Conservation (phyloP, 306 rosid genomes). For the Vigna nakashimae region DNA sequence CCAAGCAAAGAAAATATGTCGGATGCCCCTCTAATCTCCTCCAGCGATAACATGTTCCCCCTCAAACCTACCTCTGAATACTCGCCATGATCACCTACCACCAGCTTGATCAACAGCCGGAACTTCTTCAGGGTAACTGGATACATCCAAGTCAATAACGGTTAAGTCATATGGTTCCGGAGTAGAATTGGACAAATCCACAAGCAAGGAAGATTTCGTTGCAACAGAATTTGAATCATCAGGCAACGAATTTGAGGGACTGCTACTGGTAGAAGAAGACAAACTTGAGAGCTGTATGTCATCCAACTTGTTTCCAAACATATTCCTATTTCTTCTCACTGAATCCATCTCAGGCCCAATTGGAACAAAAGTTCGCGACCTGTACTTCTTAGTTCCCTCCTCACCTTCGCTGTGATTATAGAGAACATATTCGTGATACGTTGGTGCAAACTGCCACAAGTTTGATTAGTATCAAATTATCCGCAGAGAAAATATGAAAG, state of each 20-base stretch:
- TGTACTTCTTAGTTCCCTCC: conserved; percentile 84
- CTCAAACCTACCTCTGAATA: conserved; percentile 37
- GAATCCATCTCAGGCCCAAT: conserved; percentile 97
- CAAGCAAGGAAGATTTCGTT: conserved; percentile 79
- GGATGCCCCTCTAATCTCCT: conserved; percentile 36
- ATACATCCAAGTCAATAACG: conserved; percentile 80
- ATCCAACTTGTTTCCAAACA: conserved; percentile 77
- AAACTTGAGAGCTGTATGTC: conserved; percentile 85
- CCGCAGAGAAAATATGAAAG: conserved; percentile 37
- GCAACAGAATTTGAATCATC: conserved; percentile 56
- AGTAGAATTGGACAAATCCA: conserved; percentile 67
- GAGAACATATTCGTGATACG: conserved; percentile 97
- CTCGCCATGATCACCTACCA: conserved; percentile 52
- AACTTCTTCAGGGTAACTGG: conserved; percentile 79
- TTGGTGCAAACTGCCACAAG: conserved; percentile 91
- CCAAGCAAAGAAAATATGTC: conserved; percentile 39
- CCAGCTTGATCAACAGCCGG: conserved; percentile 70
- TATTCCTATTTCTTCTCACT: conserved; percentile 73
- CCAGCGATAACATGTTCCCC: conserved; percentile 39
- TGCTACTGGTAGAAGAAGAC: conserved; percentile 66
- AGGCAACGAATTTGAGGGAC: conserved; percentile 49
- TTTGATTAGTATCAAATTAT: conserved; percentile 34
- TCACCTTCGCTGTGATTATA: conserved; percentile 93
- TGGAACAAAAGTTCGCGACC: conserved; percentile 97
- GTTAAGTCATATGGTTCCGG: conserved; percentile 78